Conservation (phyloP, 306 rosid species). For the Datisca glomerata region DNA sequence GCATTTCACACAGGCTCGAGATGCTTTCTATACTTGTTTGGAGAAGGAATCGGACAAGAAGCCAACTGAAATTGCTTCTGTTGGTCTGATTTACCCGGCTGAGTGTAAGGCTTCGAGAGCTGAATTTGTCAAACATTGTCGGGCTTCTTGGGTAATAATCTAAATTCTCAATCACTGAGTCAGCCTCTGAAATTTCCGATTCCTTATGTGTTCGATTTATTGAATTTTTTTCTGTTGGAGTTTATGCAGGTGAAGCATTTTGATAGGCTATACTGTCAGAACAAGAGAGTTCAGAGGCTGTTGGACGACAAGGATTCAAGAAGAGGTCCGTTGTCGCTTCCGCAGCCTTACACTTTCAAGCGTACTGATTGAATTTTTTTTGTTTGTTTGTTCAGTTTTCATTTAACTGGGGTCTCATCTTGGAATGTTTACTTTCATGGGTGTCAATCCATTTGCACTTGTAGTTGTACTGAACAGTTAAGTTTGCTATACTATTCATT, state of each 20-base stretch:
- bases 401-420: slow-evolving; percentile 7
- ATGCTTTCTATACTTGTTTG: slow-evolving; percentile 71
- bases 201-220: slow-evolving; percentile 3
- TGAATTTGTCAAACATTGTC: slow-evolving; percentile 56
- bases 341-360: slow-evolving; percentile 57
- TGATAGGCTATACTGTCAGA: slow-evolving; percentile 74
- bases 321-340: slow-evolving; percentile 80
- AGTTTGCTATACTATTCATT: too few species aligned
- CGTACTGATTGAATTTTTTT: slow-evolving; percentile 14
- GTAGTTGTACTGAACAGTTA: too few species aligned
- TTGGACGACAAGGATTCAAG: slow-evolving; percentile 75
- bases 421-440: too few species aligned
- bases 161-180: neutral
- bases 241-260: slow-evolving; percentile 74
- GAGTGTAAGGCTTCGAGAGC: slow-evolving; percentile 54
- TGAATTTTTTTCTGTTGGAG: neutral
- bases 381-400: neutral
- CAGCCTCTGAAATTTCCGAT: neutral
- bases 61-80: slow-evolving; percentile 78
- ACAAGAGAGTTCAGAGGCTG: slow-evolving; percentile 62
- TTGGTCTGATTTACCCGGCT: slow-evolving; percentile 74
- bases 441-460: too few species aligned
- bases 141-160: slow-evolving; percentile 74
- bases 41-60: slow-evolving; percentile 60
- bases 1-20: slow-evolving; percentile 54